Conservation (phyloP, 129 eudicot species). For the Arctium minus region DNA sequence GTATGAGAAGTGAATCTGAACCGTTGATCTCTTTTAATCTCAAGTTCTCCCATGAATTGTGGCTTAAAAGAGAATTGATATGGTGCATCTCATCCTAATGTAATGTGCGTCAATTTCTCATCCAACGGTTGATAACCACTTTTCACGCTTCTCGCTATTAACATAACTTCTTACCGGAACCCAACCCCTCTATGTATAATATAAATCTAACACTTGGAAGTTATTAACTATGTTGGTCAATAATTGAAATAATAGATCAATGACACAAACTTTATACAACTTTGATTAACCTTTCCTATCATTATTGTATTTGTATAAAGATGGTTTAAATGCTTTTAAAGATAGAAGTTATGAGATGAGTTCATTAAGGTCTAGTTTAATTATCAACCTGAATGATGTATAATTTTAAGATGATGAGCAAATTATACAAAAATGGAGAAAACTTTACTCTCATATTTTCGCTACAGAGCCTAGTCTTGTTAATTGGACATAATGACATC, state of each 20-base stretch:
- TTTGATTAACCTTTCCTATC: neutral
- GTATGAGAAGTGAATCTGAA: too few relatives aligned
- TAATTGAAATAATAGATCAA: neutral
- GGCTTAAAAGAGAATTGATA: too few relatives aligned
- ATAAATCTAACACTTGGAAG: neutral
- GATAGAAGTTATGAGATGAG: neutral
- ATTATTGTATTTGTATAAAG: neutral
- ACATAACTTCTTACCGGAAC: too few relatives aligned
- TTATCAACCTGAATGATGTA: neutral
- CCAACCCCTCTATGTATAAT: too few relatives aligned
- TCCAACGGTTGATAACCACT: too few relatives aligned
- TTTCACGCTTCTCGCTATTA: too few relatives aligned
- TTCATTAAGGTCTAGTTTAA: neutral
- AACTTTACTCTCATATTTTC: neutral
- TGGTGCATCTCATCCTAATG: too few relatives aligned
- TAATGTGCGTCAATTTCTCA: too few relatives aligned
- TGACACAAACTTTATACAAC: neutral
- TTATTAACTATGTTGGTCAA: neutral
- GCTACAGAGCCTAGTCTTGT: neutral
- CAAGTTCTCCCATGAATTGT: too few relatives aligned
- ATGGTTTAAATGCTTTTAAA: neutral
- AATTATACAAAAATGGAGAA: too few relatives aligned
- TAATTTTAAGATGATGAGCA: neutral
- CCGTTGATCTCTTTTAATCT: too few relatives aligned
- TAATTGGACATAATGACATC: too few relatives aligned